Percentiles rank a stretch among this genome's conserved stretches.
Evolutionary conservation across 2,329 filamentous ascomycete species (phyloP).

Genomic region (Aureobasidium sp.): DNA sequence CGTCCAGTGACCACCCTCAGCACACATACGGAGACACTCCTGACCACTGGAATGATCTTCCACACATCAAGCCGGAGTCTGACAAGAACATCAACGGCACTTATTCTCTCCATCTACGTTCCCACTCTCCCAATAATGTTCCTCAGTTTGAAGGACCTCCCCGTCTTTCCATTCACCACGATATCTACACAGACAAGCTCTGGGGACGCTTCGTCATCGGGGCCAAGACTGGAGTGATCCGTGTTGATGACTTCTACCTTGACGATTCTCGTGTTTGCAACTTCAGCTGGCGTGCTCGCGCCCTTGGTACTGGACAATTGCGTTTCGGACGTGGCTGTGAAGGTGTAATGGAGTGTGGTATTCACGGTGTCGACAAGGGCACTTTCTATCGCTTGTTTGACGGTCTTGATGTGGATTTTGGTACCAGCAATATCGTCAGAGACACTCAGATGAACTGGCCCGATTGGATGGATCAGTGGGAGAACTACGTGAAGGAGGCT

Average conservation of each 20-base stretch:
- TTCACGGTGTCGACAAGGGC: background rate
- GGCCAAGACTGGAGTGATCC: slow-evolving; percentile 35
- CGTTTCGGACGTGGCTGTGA: slow-evolving; percentile 27
- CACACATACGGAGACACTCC: background rate
- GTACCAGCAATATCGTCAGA: background rate
- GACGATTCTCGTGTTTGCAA: slow-evolving; percentile 11
- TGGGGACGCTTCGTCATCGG: slow-evolving; percentile 42
- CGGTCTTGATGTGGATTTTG: slow-evolving; percentile 4
- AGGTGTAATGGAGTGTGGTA: slow-evolving; percentile 25
- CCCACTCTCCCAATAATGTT: slow-evolving; percentile 14
- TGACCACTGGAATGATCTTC: background rate
- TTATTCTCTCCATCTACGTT: slow-evolving; percentile 11
- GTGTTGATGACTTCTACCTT: slow-evolving; percentile 25
- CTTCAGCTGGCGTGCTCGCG: slow-evolving; percentile 26
- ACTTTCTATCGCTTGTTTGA: slow-evolving; percentile 2
- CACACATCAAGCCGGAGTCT: background rate
- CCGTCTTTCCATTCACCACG: slow-evolving; percentile 13
- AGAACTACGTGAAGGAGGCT: background rate
- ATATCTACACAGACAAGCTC: slow-evolving; percentile 26
- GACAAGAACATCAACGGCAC: background rate
- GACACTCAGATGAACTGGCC: background rate
- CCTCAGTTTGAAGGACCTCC: slow-evolving; percentile 17
- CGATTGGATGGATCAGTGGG: background rate
- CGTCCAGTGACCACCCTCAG: background rate
- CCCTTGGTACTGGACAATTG: slow-evolving; percentile 19